Percentiles rank a stretch among this genome's conserved stretches.
Conservation (phyloP, 1,284 basidiomycete species). For the Rugosomyces carneus region DNA sequence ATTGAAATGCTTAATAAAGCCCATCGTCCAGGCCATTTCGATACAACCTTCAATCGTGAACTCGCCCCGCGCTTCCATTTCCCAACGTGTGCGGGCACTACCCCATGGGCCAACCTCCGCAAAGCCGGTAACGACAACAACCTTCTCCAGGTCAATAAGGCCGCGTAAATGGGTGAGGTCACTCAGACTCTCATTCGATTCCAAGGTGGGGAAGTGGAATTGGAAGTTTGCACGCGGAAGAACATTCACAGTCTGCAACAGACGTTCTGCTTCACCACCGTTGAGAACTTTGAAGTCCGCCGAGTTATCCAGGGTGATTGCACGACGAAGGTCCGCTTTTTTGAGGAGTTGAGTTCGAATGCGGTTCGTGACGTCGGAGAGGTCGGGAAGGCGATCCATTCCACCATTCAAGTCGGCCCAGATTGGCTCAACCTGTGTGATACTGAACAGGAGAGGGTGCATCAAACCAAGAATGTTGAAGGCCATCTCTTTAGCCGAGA, state of each 20-base stretch:
- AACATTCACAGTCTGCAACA: conserved; percentile 89
- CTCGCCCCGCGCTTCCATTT: conserved; percentile 94
- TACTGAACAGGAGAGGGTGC: conserved; percentile 99
- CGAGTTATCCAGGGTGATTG: conserved; percentile 90
- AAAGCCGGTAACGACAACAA: conserved; percentile 93
- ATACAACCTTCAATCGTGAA: conserved; percentile 97
- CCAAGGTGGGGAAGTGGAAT: conserved; percentile 86
- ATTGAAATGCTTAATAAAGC: conserved; percentile 97
- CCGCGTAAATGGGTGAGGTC: conserved; percentile 78
- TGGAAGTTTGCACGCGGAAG: conserved; percentile 97
- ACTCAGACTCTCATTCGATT: conserved; percentile 57
- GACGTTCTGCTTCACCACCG: conserved; percentile 88
- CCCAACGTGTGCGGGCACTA: conserved; percentile 97
- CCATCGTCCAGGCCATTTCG: conserved; percentile 99
- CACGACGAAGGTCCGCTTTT: conserved; percentile 88
- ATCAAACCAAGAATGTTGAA: conserved; percentile 99
- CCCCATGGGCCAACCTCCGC: conserved; percentile 99
- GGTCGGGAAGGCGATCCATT: conserved; percentile 94
- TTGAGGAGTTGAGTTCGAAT: conserved; percentile 76
- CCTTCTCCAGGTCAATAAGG: conserved; percentile 91
- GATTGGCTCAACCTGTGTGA: conserved; percentile 99
- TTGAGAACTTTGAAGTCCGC: conserved; percentile 92
- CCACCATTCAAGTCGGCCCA: conserved; percentile 98
- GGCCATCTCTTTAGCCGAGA: conserved; percentile 99
- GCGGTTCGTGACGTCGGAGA: conserved; percentile 85